Base-by-base conservation (phyloP, 371 early-diverging fungal genomes). In the Mortierella sp. region DNA sequence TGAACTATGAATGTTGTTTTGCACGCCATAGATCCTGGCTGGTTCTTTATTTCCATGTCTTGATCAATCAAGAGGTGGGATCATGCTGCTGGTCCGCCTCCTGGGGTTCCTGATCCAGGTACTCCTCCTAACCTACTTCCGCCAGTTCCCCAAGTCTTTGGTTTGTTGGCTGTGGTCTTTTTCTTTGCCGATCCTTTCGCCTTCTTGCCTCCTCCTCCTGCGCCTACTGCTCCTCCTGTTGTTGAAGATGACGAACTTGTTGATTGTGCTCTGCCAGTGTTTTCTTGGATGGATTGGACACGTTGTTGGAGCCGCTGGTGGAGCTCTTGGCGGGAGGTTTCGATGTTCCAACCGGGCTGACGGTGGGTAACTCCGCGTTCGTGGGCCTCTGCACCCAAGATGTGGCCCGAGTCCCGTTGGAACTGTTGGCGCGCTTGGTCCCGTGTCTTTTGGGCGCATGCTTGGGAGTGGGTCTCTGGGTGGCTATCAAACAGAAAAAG, bases 401-500 rank as follows among this genome's bases (percentile, higher is more conserved):
- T 76, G 48, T 80, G 81, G 14, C 76, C 76, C 6, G 81, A 80
- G 16, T 80, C 81, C 10, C 77, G 76, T 67, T 80, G 81, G 39
- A 66, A 76, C 55, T 80, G 70, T 41, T 80, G 81, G 0, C 76
- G 81, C 2, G 67, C 61, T 55, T 80, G 77, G 11, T 80, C 77
- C 4, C 74, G 70, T 34, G 74, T 71, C 29, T 69, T 76, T 55
- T 69, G 55, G 7, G 81, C 77, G 48, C 77, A 76, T 14, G 75
- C 73, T 24, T 73, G 76, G 1, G 81, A 76, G 55, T 80, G 81
- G 6, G 81, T 80, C 34, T 80, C 77, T 34, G 81, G 81, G 34
- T 80, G 79, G 31, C 58, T 55, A 55, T 64, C 74, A 58, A 52
- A 24, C 4, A 53, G 29, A 16, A 31, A 40, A 43, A 64, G 29